These are phyloP conservation scores for Persicaria tinctoria DNA, from an alignment of 148 eudicot species.

Conservation along the genomic window DNA sequence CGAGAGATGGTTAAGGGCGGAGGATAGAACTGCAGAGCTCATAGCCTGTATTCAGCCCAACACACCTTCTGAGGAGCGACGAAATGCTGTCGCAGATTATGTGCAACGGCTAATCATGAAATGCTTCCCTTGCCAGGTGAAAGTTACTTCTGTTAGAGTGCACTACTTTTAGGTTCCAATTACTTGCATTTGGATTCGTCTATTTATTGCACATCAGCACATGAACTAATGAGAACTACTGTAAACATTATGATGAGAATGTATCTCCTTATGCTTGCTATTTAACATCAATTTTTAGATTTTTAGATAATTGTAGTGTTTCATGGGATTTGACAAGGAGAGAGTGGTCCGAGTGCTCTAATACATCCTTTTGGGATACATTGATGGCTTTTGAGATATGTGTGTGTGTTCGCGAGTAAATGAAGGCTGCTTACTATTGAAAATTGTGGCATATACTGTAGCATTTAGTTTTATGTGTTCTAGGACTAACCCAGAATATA, in stretches of 20 bases:
- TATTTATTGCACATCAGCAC: not conserved
- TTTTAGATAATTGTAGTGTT: too few relatives aligned
- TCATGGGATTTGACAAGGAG: too few relatives aligned
- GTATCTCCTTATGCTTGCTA: not conserved
- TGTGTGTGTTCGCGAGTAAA: too few relatives aligned
- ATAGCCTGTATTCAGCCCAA: slow-evolving; percentile 84
- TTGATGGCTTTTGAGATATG: too few relatives aligned
- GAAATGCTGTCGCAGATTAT: slow-evolving; percentile 81
- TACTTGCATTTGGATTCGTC: not conserved
- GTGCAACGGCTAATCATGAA: slow-evolving; percentile 71
- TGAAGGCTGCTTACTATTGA: too few relatives aligned
- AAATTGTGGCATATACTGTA: too few relatives aligned
- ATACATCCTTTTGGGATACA: too few relatives aligned
- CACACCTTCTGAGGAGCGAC: slow-evolving; percentile 49
- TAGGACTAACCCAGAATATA: too few relatives aligned
- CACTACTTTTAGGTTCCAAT: not conserved
- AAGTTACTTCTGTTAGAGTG: not conserved
- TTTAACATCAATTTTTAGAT: not conserved
- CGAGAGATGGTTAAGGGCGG: slow-evolving; percentile 67
- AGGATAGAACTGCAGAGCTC: slow-evolving; percentile 77
- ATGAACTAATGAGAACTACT: not conserved
- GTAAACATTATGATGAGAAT: not conserved
- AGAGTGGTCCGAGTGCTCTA: too few relatives aligned
- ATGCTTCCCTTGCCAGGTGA: slow-evolving; percentile 88
- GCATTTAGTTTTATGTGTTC: too few relatives aligned